Evolutionary conservation across 768 basidiomycete species (phyloP).

Genomic region (Tephrocybe sp.): DNA sequence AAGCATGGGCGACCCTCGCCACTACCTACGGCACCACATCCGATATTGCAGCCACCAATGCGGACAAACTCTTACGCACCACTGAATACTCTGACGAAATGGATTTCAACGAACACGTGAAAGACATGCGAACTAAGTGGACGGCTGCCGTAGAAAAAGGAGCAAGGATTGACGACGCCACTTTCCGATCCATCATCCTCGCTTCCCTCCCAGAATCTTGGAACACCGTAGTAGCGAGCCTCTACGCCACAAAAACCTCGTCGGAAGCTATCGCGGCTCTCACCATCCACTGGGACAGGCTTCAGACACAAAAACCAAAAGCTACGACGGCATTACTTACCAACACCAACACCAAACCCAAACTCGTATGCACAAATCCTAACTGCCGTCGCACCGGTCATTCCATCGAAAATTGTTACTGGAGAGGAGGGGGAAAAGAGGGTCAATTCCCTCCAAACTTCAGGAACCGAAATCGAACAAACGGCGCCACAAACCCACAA

Average conservation of each 20-base stretch:
- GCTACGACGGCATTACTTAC: not conserved
- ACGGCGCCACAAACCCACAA: not conserved
- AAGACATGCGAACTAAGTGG: conserved; percentile 16
- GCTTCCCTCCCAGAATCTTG: conserved; percentile 16
- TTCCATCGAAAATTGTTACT: conserved; percentile 26
- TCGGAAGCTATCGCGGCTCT: conserved; percentile 6
- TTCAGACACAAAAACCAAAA: not conserved
- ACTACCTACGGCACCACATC: conserved; percentile 10
- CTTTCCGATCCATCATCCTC: conserved; percentile 18
- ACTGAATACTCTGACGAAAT: conserved; percentile 8
- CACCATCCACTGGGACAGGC: not conserved
- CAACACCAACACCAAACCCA: not conserved
- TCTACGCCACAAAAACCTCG: conserved; percentile 3
- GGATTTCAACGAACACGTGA: conserved; percentile 16
- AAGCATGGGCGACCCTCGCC: conserved; percentile 21
- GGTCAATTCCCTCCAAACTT: conserved; percentile 29
- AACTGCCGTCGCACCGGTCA: conserved; percentile 25
- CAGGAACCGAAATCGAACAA: conserved; percentile 3
- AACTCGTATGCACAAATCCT: conserved; percentile 15
- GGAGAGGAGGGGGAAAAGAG: conserved; percentile 32
- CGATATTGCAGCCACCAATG: conserved; percentile 9
- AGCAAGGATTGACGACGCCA: conserved; percentile 14
- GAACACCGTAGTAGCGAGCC: conserved; percentile 9
- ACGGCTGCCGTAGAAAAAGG: conserved; percentile 14
- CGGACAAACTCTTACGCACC: conserved; percentile 5